phyloP scores from a whole-genome alignment of 192 early-diverging fungal genomes.

The Entophlyctis luteolus region DNA sequence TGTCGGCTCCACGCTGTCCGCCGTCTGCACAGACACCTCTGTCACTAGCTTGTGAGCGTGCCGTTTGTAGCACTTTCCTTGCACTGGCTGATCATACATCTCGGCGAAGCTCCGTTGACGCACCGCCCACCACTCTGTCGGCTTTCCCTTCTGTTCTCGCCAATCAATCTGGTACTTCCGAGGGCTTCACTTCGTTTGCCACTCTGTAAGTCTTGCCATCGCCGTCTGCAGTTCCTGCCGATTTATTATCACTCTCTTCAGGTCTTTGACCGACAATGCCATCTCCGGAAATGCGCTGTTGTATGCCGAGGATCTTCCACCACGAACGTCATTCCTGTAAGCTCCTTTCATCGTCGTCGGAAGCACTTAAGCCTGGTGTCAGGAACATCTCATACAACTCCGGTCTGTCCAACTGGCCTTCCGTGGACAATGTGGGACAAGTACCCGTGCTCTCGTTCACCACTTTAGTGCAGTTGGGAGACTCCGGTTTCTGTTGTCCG shows the following conservation, averaged over 20 bases:
- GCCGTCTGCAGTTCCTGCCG: neutral
- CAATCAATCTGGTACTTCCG: neutral
- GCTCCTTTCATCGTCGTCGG: neutral
- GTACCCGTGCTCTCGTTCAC: constrained; percentile 1
- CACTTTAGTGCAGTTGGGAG: neutral
- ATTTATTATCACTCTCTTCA: neutral
- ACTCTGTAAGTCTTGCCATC: neutral
- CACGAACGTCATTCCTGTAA: neutral
- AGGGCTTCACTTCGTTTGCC: neutral
- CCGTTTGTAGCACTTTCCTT: neutral
- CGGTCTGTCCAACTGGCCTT: neutral
- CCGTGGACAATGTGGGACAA: neutral
- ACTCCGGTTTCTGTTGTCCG: constrained; percentile 8
- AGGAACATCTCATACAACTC: constrained; percentile 24
- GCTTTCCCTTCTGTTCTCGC: constrained; percentile 1
- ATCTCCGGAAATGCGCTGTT: neutral
- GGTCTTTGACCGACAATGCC: constrained; percentile 20
- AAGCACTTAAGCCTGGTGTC: neutral
- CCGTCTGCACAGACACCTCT: neutral
- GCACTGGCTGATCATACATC: neutral
- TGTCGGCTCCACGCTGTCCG: neutral
- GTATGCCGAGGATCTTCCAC: neutral
- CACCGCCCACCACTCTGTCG: neutral
- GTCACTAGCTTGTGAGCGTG: neutral
- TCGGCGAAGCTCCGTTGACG: neutral